Percentiles rank a stretch among this genome's conserved stretches.
Evolutionary conservation across 345 rosid genomes (phyloP).

Genomic region (Euphorbia tirucalli): DNA sequence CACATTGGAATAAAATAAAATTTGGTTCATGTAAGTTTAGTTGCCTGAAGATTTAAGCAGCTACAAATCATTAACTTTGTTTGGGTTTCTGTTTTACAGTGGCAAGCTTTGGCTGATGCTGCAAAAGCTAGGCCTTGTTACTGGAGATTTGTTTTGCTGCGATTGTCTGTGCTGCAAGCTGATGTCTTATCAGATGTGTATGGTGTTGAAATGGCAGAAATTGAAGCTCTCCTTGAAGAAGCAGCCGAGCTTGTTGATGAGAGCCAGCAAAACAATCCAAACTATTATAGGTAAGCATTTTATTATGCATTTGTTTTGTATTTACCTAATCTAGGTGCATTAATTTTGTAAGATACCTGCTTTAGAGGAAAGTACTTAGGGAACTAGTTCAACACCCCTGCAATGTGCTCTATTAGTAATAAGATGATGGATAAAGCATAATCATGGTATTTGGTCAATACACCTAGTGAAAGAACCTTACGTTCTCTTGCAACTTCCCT

Average conservation of each 20-base stretch:
- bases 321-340: not conserved
- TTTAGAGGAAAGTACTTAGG: not conserved
- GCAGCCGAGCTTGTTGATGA: constrained; percentile 96
- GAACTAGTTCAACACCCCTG: not conserved
- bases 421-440: too few species aligned
- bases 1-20: not conserved
- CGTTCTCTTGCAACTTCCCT: too few species aligned
- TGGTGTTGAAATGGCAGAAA: constrained; percentile 67
- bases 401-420: too few species aligned
- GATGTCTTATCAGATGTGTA: constrained; percentile 50
- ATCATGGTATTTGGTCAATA: too few species aligned
- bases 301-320: not conserved
- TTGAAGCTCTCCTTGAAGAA: constrained; percentile 81
- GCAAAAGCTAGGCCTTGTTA: constrained; percentile 71
- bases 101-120: constrained; percentile 78
- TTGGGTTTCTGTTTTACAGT: constrained; percentile 46
- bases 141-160: constrained; percentile 92
- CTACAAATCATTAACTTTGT: constrained; percentile 3
- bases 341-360: not conserved
- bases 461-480: too few species aligned
- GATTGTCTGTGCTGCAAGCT: constrained; percentile 66
- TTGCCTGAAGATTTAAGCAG: constrained; percentile 5
- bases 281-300: constrained; percentile 71
- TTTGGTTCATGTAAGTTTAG: constrained; percentile 1
- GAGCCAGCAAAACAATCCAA: constrained; percentile 65